phyloP scores from a whole-genome alignment of 805 yeast genomes.

The Kregervanrija delftensis region DNA sequence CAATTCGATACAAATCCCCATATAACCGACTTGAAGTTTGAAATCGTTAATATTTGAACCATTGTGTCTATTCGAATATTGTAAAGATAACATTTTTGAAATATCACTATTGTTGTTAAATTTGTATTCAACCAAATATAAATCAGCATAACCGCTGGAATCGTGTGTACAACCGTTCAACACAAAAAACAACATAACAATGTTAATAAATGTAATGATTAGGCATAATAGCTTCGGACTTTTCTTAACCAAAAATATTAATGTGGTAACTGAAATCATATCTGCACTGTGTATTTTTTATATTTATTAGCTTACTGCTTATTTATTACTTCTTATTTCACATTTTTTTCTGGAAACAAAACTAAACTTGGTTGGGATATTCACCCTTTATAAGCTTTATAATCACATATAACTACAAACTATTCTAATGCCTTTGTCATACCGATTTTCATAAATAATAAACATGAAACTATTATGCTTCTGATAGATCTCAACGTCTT shows the following conservation, averaged over 20 bases:
- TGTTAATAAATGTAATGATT: constrained; percentile 7
- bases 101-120: constrained; percentile 9
- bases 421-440: too few relatives aligned
- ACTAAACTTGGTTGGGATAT: too few relatives aligned
- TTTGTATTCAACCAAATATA: constrained; percentile 8
- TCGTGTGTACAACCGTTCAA: constrained; percentile 12
- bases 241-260: constrained; percentile 6
- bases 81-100: constrained; percentile 5
- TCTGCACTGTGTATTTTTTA: too few relatives aligned
- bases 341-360: too few relatives aligned
- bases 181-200: constrained; percentile 11
- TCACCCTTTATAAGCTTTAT: too few relatives aligned
- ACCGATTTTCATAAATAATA: too few relatives aligned
- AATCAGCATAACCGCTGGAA: constrained; percentile 6
- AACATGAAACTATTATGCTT: too few relatives aligned
- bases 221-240: constrained; percentile 7
- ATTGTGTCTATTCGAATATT: constrained; percentile 8
- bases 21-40: constrained; percentile 9
- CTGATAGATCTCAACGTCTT: too few relatives aligned
- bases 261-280: not conserved
- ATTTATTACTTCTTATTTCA: too few relatives aligned
- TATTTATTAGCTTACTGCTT: too few relatives aligned
- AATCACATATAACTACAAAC: too few relatives aligned
- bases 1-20: constrained; percentile 9
- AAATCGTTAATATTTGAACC: constrained; percentile 8